phyloP scores from a whole-genome alignment of 345 rosid genomes.

The Syzygium aqueum region DNA sequence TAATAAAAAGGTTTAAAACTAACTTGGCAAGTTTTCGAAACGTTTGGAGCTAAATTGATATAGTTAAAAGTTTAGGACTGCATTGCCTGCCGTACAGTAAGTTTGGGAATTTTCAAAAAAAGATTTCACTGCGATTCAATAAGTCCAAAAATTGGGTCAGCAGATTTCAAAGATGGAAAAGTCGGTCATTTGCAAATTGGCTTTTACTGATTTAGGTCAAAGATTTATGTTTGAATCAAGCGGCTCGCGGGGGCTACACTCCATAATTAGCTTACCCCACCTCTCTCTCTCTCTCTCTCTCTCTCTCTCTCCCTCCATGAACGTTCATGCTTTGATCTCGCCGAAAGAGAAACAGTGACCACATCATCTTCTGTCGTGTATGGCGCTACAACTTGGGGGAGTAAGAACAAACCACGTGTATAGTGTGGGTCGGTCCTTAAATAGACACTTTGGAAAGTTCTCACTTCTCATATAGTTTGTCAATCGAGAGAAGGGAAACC shows the following conservation, averaged over 20 bases:
- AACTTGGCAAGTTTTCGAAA: too few species aligned
- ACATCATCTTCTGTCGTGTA: neutral
- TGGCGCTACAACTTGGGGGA: neutral
- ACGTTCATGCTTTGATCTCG: neutral
- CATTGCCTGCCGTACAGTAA: too few species aligned
- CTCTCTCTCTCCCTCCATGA: neutral
- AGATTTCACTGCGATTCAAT: neutral
- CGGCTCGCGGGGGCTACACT: neutral
- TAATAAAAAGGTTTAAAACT: too few species aligned
- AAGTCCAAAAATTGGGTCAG: neutral
- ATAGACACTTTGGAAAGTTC: neutral
- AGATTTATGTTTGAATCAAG: neutral
- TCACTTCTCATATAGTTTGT: neutral
- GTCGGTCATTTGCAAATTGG: neutral
- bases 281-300: neutral
- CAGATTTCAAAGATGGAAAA: neutral
- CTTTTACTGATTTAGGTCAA: neutral
- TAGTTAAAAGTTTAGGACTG: too few species aligned
- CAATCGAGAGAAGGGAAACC: neutral
- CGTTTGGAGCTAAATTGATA: too few species aligned
- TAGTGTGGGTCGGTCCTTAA: neutral
- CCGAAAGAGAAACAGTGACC: neutral
- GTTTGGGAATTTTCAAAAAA: too few species aligned
- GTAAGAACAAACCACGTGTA: neutral
- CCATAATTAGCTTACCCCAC: neutral